Evolutionary conservation across 2,329 filamentous ascomycete genomes (phyloP), one percentile per base, ranked within the genome.

Genomic region (Stenocarpella maydis): DNA sequence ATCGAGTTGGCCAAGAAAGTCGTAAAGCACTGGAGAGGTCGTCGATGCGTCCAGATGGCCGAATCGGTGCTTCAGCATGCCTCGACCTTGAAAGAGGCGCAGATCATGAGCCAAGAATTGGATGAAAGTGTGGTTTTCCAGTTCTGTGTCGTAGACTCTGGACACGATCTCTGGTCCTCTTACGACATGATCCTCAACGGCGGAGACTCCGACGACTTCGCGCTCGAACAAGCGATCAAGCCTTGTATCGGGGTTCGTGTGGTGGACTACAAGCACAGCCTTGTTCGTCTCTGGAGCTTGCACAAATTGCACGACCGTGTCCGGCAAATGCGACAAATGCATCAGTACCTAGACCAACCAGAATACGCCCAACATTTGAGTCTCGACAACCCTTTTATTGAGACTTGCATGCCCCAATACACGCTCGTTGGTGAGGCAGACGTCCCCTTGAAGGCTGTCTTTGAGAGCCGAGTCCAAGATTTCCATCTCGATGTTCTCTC

Each of bases 171-270:
- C 73, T 95, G 92, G 74, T 99, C 96, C 3, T 97, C 95, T 0
- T 99, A 99, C 80, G 96, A 99, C 79, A 91, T 99, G 81, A 94
- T 98, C 4, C 85, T 99, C 50, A 97, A 97, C 76, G 95, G 94
- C 24, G 90, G 91, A 12, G 95, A 98, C 78, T 94, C 95, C 28
- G 88, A 92, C 70, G 95, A 97, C 76, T 84, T 91, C 39, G 90
- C 92, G 21, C 86, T 99, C 8, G 94, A 97, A 70, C 89, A 91
- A 72, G 89, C 92, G 1, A 88, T 87, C 54, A 98, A 98, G 79
- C 96, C 96, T 4, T 98, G 95, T 80, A 90, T 98, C 53, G 95
- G 91, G 1, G 88, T 98, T 19, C 88, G 96, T 34, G 93, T 98
- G 26, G 90, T 98, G 71, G 95, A 99, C 81, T 98, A 95, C 83